A percentile compares a stretch with the other conserved stretches of the same genome.
These are phyloP conservation scores for Wickerhamomyces queroliae DNA, from an alignment of 805 yeast species.

Conservation along the genomic window DNA sequence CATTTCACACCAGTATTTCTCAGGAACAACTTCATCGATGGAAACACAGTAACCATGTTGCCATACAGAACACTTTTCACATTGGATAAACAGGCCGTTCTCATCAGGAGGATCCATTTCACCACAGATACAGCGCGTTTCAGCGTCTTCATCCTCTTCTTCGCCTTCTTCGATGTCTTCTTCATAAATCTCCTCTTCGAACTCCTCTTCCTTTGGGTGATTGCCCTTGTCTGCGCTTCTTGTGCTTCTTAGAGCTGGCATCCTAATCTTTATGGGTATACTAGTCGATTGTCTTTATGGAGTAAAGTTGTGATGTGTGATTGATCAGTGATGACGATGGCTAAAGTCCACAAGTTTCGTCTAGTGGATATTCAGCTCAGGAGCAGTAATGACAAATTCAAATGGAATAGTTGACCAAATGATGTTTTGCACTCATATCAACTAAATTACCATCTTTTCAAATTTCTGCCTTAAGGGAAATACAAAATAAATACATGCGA, in stretches of 20 bases:
- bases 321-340: too few relatives aligned
- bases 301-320: too few relatives aligned
- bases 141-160: conserved; percentile 34
- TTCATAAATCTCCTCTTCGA: conserved; percentile 3
- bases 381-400: too few relatives aligned
- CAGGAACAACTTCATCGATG: conserved; percentile 73
- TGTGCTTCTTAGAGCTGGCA: conserved; percentile 21
- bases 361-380: too few relatives aligned
- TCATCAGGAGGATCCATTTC: conserved; percentile 38
- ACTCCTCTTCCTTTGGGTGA: conserved; percentile 2
- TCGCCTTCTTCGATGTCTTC: conserved; percentile 16
- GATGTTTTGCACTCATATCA: too few relatives aligned
- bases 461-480: too few relatives aligned
- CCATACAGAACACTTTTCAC: conserved; percentile 93
- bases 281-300: too few relatives aligned
- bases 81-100: conserved; percentile 69
- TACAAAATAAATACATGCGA: too few relatives aligned
- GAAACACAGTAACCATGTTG: conserved; percentile 98
- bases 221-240: conserved; percentile 6
- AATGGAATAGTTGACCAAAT: too few relatives aligned
- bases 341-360: too few relatives aligned
- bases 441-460: too few relatives aligned
- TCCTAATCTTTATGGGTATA: too few relatives aligned
- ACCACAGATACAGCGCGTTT: conserved; percentile 40
- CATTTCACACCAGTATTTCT: conserved; percentile 89